These are phyloP conservation scores for Gossypium aridum DNA, from an alignment of 441 rosid species.

Conservation along the genomic window DNA sequence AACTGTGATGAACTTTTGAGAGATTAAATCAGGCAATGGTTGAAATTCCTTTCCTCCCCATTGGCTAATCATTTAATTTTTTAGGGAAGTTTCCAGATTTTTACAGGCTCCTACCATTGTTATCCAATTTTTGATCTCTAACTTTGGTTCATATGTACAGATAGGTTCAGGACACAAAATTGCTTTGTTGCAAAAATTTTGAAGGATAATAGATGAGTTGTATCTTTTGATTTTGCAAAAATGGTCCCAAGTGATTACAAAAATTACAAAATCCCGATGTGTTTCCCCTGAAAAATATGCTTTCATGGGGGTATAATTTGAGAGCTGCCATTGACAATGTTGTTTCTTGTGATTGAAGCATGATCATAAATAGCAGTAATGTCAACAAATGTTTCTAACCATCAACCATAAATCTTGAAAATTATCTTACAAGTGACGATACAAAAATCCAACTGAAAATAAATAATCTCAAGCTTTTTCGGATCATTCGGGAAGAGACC, in stretches of 20 bases:
- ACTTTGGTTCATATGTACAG: conserved; percentile 5
- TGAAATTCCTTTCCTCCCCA: neutral
- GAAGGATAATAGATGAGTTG: neutral
- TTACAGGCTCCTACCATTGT: neutral
- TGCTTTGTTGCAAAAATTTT: neutral
- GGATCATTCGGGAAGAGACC: neutral
- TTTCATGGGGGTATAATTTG: neutral
- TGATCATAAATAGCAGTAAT: neutral
- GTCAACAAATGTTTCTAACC: neutral
- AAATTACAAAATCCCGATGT: neutral
- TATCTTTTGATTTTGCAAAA: neutral
- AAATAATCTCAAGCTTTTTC: neutral
- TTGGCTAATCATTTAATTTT: neutral
- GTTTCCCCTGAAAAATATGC: neutral
- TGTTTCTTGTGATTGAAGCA: neutral
- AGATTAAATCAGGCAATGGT: neutral
- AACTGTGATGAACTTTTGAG: conserved; percentile 61
- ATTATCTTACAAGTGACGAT: neutral
- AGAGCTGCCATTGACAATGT: neutral
- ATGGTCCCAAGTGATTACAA: neutral
- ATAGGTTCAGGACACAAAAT: neutral
- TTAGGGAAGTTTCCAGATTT: neutral
- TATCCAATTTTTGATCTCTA: neutral
- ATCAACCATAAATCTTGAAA: neutral
- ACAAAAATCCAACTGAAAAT: neutral